Base-by-base conservation (phyloP, 108 stramenopile genomes). In the Pseudonitzschia delicatissima region DNA sequence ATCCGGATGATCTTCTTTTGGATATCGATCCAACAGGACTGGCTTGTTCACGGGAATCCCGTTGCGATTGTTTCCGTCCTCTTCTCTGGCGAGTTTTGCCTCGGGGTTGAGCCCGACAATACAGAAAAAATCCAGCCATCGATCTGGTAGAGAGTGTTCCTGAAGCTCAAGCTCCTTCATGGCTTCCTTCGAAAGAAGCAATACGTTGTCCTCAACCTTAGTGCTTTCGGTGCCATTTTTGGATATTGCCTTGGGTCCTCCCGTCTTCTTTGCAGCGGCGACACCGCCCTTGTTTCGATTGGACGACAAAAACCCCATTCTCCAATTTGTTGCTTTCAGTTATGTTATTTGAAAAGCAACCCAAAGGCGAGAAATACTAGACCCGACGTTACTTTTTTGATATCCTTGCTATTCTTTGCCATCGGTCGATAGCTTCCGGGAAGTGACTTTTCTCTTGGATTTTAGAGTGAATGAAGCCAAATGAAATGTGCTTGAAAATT, bases 121-220 rank as follows among this genome's bases (percentile, higher is more conserved):
- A 76, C 82, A 82, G 71, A 88, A 82, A 69, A 57, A 88, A 66
- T 85, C 83, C 12, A 88, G 76, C 62, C 84, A 60, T 3, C 87
- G 79, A 33, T 84, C 64, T 3, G 72, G 72, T 0, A 55, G 53
- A 21, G 47, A 48, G 3, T 17, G 47, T 48, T 48, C 47, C 17
- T 48, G 47, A 23, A 6, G 20, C 21, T 48, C 47, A 7, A 48
- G 47, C 23, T 48, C 47, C 47, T 23, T 21, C 21, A 48, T 18
- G 47, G 20, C 2, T 3, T n/a, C n/a, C n/a, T 23, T 48, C 20
- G 20, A 7, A 2, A 23, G 47, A 1, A 48, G 47, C 7, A 48
- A 48, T 23, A 21, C 7, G 9, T 8, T 39, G 6, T 39, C 37
- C 11, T 39, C 37, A 11, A 39, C 37, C 11, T 39, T 39, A 39